phyloP scores from a whole-genome alignment of 2,329 filamentous ascomycete genomes.

The Curvularia sp. region DNA sequence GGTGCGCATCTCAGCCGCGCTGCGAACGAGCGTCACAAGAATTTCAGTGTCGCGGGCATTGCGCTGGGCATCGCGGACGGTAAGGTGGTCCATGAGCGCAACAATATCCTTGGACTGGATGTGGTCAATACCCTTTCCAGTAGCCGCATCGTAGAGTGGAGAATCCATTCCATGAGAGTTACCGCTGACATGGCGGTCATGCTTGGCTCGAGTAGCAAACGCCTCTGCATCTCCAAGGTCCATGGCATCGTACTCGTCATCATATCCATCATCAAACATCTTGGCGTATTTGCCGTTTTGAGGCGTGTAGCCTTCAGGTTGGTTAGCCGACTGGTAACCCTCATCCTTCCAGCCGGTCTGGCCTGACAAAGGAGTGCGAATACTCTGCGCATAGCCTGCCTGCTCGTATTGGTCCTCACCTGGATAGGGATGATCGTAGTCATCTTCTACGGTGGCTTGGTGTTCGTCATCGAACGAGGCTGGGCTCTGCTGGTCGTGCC shows the following conservation, averaged over 20 bases:
- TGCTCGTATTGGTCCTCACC: slow-evolving; percentile 47
- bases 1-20: slow-evolving; percentile 94
- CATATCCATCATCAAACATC: slow-evolving; percentile 61
- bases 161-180: slow-evolving; percentile 91
- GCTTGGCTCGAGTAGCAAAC: slow-evolving; percentile 53
- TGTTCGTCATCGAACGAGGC: slow-evolving; percentile 37
- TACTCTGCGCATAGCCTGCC: slow-evolving; percentile 39
- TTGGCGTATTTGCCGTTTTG: slow-evolving; percentile 56
- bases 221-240: slow-evolving; percentile 56
- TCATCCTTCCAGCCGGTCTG: slow-evolving; percentile 73
- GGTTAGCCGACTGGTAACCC: slow-evolving; percentile 84
- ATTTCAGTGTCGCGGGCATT: slow-evolving; percentile 98
- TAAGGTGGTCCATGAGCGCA: slow-evolving; percentile 97
- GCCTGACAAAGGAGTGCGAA: slow-evolving; percentile 50
- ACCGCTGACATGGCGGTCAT: slow-evolving; percentile 76
- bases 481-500: slow-evolving; percentile 38
- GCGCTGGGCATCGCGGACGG: slow-evolving; percentile 93
- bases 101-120: slow-evolving; percentile 98
- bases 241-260: slow-evolving; percentile 57
- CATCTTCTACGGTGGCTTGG: slow-evolving; percentile 50
- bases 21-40: slow-evolving; percentile 88
- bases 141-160: slow-evolving; percentile 88
- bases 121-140: slow-evolving; percentile 83
- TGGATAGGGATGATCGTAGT: slow-evolving; percentile 43
- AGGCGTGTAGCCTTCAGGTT: slow-evolving; percentile 60